Percentiles rank a stretch among this genome's conserved stretches.
phyloP scores from a whole-genome alignment of 495 filamentous ascomycete species.

The Chaetomium tenue region DNA sequence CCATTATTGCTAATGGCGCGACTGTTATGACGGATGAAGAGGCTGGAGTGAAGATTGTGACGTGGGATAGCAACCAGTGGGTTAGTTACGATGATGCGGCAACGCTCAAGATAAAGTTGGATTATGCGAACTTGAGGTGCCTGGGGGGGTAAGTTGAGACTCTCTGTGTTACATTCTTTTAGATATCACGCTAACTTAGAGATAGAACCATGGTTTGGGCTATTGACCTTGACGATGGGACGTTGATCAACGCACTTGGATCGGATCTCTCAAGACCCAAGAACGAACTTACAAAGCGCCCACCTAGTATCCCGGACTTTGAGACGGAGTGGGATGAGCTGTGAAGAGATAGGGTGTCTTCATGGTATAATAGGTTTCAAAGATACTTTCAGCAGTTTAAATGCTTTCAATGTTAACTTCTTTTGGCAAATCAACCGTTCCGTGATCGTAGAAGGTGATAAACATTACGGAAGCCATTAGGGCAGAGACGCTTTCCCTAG shows the following conservation, averaged over 20 bases:
- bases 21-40: background rate
- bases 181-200: background rate
- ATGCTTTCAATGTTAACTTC: no score
- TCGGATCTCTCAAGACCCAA: no score
- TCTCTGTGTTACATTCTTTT: background rate
- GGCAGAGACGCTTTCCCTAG: no score
- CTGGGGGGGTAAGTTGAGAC: background rate
- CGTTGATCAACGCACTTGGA: constrained; percentile 3
- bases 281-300: no score
- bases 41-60: constrained; percentile 40
- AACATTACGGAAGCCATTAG: no score
- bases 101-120: constrained; percentile 42
- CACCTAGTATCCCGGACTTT: no score
- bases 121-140: constrained; percentile 6
- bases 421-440: no score
- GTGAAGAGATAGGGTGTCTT: no score
- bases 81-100: constrained; percentile 43
- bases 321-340: no score
- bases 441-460: no score
- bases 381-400: no score
- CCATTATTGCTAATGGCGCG: constrained; percentile 24
- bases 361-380: no score
- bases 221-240: background rate
- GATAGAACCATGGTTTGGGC: constrained; percentile 1
- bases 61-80: constrained; percentile 44